These are phyloP conservation scores for Tritrichomonas foetus DNA, from an alignment of 208 protist genomes.

Conservation along the genomic window DNA sequence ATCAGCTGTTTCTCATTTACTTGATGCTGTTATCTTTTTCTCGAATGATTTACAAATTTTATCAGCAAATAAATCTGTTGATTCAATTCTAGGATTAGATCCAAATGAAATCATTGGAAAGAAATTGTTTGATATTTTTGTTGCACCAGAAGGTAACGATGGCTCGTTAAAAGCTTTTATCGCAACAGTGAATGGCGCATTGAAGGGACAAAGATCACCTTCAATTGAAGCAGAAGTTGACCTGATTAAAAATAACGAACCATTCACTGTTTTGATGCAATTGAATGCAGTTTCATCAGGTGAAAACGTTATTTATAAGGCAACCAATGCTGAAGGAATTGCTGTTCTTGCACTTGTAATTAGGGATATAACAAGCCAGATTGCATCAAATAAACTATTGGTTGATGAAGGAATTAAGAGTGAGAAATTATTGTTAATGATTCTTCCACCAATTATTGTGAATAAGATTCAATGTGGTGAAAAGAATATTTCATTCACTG, in stretches of 20 bases:
- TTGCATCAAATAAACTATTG: neutral
- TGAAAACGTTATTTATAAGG: neutral
- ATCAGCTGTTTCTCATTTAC: neutral
- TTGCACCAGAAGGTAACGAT: neutral
- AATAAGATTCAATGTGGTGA: neutral
- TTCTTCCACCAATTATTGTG: conserved; percentile 13
- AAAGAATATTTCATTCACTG: neutral
- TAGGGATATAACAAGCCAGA: neutral
- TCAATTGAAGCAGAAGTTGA: neutral
- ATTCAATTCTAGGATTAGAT: neutral
- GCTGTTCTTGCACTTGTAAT: neutral
- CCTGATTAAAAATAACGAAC: neutral
- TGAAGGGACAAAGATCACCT: neutral
- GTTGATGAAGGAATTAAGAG: neutral
- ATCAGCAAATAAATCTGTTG: neutral
- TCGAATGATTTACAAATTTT: neutral
- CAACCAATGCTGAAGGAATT: neutral
- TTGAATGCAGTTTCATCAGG: neutral
- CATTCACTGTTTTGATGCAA: neutral
- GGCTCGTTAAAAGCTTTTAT: neutral
- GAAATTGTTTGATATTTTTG: neutral
- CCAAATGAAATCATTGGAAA: neutral
- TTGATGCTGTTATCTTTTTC: neutral
- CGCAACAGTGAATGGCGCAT: neutral
- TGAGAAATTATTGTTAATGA: neutral